Evolutionary conservation across 441 rosid species (phyloP).

Genomic region (Adansonia gregorii): DNA sequence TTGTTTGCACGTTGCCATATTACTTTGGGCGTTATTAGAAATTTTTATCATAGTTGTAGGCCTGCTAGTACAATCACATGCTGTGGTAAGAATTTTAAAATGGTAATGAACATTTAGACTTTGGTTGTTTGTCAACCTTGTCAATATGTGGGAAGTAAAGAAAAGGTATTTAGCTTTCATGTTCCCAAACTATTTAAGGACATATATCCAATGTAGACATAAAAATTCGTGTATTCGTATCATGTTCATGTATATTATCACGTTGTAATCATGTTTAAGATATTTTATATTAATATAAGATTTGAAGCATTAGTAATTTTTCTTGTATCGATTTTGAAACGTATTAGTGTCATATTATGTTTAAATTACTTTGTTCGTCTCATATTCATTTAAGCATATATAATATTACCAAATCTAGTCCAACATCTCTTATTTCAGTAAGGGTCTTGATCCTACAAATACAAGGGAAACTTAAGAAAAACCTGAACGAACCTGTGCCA

Average conservation of each 20-base stretch:
- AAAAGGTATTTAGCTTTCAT: neutral
- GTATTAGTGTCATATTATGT: no score
- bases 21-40: slow-evolving; percentile 6
- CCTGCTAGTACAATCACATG: neutral
- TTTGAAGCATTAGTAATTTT: no score
- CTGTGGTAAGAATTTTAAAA: neutral
- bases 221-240: no score
- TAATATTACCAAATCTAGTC: neutral
- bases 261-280: no score
- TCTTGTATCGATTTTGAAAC: no score
- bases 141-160: neutral
- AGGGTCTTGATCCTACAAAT: neutral
- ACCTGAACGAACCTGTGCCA: neutral
- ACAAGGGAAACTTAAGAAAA: neutral
- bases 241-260: no score
- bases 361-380: no score
- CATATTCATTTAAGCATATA: no score
- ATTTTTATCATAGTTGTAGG: neutral
- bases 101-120: neutral
- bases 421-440: neutral
- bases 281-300: no score
- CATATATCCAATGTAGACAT: neutral
- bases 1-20: neutral
- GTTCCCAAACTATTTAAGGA: neutral
- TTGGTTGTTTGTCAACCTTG: neutral